Percentiles rank a stretch among this genome's conserved stretches.
These are phyloP conservation scores for Hypoxylon sp. DNA, from an alignment of 2,329 filamentous ascomycete genomes.

Conservation along the genomic window DNA sequence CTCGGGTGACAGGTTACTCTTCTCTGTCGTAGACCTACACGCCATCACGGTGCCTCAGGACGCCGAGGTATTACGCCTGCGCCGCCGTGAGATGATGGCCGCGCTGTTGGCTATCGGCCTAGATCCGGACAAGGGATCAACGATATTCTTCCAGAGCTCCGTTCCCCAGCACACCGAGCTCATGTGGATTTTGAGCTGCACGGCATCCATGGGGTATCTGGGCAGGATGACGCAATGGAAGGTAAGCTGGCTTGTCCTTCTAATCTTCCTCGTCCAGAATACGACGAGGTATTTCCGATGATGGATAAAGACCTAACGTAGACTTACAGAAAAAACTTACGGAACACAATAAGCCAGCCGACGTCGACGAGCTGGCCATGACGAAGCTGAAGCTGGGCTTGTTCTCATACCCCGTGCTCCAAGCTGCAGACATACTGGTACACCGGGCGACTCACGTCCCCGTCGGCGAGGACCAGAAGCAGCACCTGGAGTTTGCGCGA, in stretches of 20 bases:
- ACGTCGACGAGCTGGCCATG: conserved; percentile 67
- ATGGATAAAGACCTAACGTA: conserved; percentile 8
- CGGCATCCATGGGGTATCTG: conserved; percentile 92
- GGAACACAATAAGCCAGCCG: conserved; percentile 68
- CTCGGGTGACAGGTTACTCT: conserved; percentile 75
- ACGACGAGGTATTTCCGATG: neutral
- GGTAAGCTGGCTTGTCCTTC: conserved; percentile 62
- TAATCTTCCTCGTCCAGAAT: neutral
- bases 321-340: conserved; percentile 76
- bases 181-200: conserved; percentile 97
- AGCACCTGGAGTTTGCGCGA: conserved; percentile 93
- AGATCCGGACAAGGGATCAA: conserved; percentile 75
- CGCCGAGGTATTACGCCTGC: conserved; percentile 68
- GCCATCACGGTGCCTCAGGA: conserved; percentile 86
- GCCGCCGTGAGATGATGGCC: conserved; percentile 81
- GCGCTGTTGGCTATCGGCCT: conserved; percentile 86
- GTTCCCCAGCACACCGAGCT: conserved; percentile 87
- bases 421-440: conserved; percentile 93
- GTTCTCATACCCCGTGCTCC: conserved; percentile 95
- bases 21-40: conserved; percentile 92
- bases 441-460: conserved; percentile 95
- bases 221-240: conserved; percentile 99
- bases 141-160: conserved; percentile 84
- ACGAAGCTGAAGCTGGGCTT: conserved; percentile 82
- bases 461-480: conserved; percentile 93